Conservation (phyloP, 352 stramenopile genomes). For the Pythium utonaiense region DNA sequence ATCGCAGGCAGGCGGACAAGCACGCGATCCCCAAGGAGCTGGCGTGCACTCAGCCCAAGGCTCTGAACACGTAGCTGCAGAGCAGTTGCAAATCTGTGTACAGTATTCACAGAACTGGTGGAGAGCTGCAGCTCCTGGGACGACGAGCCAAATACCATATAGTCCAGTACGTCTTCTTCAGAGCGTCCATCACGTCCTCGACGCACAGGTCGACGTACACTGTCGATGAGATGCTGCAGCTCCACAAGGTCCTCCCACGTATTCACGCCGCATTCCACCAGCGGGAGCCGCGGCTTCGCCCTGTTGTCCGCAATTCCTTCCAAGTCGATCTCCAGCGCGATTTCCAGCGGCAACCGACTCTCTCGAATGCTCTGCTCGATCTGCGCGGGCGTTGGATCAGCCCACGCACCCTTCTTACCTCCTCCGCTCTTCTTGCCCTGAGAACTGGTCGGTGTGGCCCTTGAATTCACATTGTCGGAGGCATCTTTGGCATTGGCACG, state of each 20-base stretch:
- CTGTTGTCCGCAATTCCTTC: not conserved
- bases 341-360: constrained; percentile 7
- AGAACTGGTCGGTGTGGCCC: not conserved
- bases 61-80: constrained; percentile 46
- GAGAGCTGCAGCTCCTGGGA: constrained; percentile 32
- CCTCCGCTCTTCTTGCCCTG: constrained; percentile 1
- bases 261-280: constrained; percentile 49
- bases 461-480: not conserved
- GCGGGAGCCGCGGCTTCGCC: constrained; percentile 14
- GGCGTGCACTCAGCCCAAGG: constrained; percentile 24
- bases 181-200: not conserved
- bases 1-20: constrained; percentile 3
- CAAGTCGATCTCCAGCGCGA: constrained; percentile 11
- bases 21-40: constrained; percentile 11
- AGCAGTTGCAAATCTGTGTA: constrained; percentile 44
- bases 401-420: constrained; percentile 10
- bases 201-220: constrained; percentile 25
- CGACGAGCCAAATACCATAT: constrained; percentile 22
- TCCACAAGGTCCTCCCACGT: constrained; percentile 45
- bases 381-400: constrained; percentile 15
- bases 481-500: not conserved
- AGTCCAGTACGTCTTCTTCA: constrained; percentile 23
- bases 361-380: constrained; percentile 17
- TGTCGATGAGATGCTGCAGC: constrained; percentile 39
- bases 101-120: constrained; percentile 27